phyloP scores from a whole-genome alignment of 2,329 filamentous ascomycete genomes.

The Aspergillus uvarum region DNA sequence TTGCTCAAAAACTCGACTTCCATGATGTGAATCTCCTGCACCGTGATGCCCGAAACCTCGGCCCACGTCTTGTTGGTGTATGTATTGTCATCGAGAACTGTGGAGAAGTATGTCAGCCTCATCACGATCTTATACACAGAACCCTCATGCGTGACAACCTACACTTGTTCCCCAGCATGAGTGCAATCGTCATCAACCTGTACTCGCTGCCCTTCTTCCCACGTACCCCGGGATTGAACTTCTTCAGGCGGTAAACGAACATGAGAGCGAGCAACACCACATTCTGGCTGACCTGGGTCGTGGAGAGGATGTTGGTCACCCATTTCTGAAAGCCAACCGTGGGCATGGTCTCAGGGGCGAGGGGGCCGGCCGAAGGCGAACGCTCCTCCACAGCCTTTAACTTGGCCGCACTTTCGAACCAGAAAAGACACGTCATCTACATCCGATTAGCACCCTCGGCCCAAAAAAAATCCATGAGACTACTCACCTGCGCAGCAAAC shows the following conservation, averaged over 20 bases:
- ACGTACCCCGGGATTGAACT: constrained; percentile 81
- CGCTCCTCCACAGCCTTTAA: constrained; percentile 70
- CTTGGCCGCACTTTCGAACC: constrained; percentile 88
- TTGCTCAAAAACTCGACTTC: constrained; percentile 99
- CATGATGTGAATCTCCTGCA: constrained; percentile 97
- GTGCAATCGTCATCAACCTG: constrained; percentile 82
- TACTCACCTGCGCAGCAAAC: constrained; percentile 73
- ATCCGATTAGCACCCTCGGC: constrained; percentile 11
- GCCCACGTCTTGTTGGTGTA: constrained; percentile 99
- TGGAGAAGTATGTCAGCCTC: constrained; percentile 23
- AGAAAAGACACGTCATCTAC: constrained; percentile 93
- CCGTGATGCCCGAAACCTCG: constrained; percentile 90
- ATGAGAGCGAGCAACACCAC: constrained; percentile 86
- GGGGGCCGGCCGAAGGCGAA: constrained; percentile 48
- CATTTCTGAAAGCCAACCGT: constrained; percentile 84
- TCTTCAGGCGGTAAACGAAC: constrained; percentile 92
- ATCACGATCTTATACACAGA: neutral
- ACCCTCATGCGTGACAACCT: constrained; percentile 17
- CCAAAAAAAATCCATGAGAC: neutral
- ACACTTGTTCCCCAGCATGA: constrained; percentile 99
- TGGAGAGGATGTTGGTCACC: constrained; percentile 86
- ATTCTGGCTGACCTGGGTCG: constrained; percentile 94
- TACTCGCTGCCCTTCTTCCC: constrained; percentile 94
- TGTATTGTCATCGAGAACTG: constrained; percentile 94
- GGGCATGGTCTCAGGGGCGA: constrained; percentile 72